Evolutionary conservation across 345 rosid species (phyloP).

Genomic region (Kernera saxatilis): DNA sequence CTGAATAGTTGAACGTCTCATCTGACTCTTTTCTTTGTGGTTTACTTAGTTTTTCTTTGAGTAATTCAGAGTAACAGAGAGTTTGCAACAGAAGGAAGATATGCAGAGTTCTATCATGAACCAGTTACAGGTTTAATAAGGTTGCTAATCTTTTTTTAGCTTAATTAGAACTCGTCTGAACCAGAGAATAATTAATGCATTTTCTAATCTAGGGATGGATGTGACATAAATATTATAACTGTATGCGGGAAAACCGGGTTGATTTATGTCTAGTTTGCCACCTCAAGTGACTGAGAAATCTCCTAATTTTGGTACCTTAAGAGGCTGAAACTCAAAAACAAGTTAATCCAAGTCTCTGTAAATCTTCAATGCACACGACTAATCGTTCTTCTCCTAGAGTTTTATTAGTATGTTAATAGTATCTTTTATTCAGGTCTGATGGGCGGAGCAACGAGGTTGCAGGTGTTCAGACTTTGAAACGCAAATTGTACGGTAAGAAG

Average conservation of each 20-base stretch:
- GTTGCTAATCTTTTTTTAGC: slow-evolving; percentile 35
- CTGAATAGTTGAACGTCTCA: neutral
- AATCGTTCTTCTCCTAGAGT: neutral
- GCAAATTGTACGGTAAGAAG: slow-evolving; percentile 54
- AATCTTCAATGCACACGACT: neutral
- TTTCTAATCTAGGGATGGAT: neutral
- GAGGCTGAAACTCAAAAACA: neutral
- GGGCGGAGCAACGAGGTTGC: slow-evolving; percentile 39
- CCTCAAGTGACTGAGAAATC: neutral
- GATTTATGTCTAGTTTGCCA: neutral
- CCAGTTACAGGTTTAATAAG: slow-evolving; percentile 60
- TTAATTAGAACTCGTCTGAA: neutral
- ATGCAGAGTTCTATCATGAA: slow-evolving; percentile 75
- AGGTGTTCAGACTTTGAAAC: slow-evolving; percentile 63
- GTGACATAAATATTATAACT: neutral
- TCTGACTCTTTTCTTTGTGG: neutral
- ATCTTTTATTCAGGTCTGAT: slow-evolving; percentile 37
- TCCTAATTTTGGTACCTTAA: neutral
- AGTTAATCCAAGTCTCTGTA: neutral
- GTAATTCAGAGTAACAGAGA: slow-evolving; percentile 52
- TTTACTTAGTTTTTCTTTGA: neutral
- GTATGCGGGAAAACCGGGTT: neutral
- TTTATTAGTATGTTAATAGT: neutral
- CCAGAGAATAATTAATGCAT: neutral
- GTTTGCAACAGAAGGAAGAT: slow-evolving; percentile 59